Conservation (phyloP, 176 grass and related monocot species). For the Raddia guianensis region DNA sequence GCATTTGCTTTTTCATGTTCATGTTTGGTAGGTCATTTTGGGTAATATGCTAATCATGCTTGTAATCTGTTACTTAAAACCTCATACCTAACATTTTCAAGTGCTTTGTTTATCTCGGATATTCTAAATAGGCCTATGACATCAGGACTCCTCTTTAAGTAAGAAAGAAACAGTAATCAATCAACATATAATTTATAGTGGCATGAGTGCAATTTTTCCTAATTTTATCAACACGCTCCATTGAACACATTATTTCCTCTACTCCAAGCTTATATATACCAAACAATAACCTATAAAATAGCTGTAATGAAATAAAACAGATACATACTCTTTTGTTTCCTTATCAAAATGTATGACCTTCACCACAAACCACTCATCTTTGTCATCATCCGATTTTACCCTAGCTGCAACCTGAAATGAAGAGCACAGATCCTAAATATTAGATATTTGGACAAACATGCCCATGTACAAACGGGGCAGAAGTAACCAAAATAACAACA, state of each 20-base stretch:
- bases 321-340: conserved; percentile 91
- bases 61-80: conserved; percentile 25
- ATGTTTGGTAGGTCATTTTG: conserved; percentile 1
- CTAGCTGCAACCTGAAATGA: conserved; percentile 93
- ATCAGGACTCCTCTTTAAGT: conserved; percentile 17
- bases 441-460: conserved; percentile 23
- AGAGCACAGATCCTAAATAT: conserved; percentile 1
- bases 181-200: conserved; percentile 1
- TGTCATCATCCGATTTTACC: conserved; percentile 84
- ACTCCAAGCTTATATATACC: not conserved
- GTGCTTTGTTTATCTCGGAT: not conserved
- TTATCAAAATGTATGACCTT: conserved; percentile 97
- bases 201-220: no score
- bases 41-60: conserved; percentile 12
- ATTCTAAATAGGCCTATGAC: not conserved
- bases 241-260: conserved; percentile 14
- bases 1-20: not conserved
- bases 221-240: not conserved
- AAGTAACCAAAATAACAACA: conserved; percentile 15
- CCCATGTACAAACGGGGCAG: not conserved
- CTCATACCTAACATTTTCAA: conserved; percentile 5
- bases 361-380: conserved; percentile 93
- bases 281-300: not conserved
- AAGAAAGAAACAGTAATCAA: conserved; percentile 8
- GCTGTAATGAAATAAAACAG: conserved; percentile 12